Percentiles rank a stretch among this genome's conserved stretches.
phyloP scores from a whole-genome alignment of 2,329 filamentous ascomycete species.

The Penicillium sp. region DNA sequence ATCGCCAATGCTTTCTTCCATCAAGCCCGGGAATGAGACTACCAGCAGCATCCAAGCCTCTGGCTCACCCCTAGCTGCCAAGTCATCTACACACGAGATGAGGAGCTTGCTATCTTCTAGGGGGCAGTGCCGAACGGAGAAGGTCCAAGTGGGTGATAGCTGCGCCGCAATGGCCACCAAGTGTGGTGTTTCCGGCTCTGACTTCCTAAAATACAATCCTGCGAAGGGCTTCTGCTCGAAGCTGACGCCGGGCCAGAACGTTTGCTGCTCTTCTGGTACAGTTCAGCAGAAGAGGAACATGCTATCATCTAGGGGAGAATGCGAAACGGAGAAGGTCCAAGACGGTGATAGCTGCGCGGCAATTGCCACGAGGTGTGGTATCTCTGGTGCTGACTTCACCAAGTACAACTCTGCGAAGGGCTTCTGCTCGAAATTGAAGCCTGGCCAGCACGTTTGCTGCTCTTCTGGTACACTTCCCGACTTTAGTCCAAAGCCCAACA shows the following conservation, averaged over 20 bases:
- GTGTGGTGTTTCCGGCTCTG: slow-evolving; percentile 32
- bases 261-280: slow-evolving; percentile 36
- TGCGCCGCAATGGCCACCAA: slow-evolving; percentile 28
- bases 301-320: not conserved
- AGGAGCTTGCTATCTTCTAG: not conserved
- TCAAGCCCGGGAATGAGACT: not conserved
- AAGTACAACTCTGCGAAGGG: slow-evolving; percentile 36
- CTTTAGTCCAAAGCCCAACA: slow-evolving; percentile 31
- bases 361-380: slow-evolving; percentile 33
- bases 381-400: slow-evolving; percentile 38
- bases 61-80: not conserved
- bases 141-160: not conserved
- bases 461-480: slow-evolving; percentile 34
- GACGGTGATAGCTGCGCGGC: slow-evolving; percentile 5
- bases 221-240: slow-evolving; percentile 24
- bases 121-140: not conserved
- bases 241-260: slow-evolving; percentile 33
- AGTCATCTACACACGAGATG: too few species aligned
- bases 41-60: not conserved
- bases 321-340: not conserved
- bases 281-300: too few species aligned
- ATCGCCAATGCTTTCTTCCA: not conserved
- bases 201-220: slow-evolving; percentile 43
- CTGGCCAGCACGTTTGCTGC: slow-evolving; percentile 39
- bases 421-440: slow-evolving; percentile 31